Conservation (phyloP, 2,329 filamentous ascomycete species). For the Fusarium sp. region DNA sequence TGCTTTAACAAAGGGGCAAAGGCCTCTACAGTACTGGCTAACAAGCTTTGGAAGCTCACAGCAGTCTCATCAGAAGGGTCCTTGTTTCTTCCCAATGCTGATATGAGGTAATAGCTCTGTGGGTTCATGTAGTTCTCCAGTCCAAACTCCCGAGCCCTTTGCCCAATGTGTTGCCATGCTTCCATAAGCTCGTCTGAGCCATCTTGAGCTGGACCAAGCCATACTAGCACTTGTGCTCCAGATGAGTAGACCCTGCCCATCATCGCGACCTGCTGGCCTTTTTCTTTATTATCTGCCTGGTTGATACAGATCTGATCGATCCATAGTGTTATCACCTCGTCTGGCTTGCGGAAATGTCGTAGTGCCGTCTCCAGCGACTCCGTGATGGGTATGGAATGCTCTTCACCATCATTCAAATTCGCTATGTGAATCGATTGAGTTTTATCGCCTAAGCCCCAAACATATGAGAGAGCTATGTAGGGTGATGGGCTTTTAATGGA, state of each 20-base stretch:
- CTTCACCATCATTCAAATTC: fast-evolving
- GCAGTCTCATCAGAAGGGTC: background rate
- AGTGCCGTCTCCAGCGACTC: background rate
- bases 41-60: fast-evolving
- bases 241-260: background rate
- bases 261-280: background rate
- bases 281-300: background rate
- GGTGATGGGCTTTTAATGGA: fast-evolving
- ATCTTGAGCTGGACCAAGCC: background rate
- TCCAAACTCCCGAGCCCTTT: background rate
- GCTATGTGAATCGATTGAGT: background rate
- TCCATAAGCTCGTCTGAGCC: background rate
- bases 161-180: background rate
- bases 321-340: background rate
- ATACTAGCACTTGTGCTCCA: background rate
- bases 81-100: background rate
- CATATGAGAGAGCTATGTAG: background rate
- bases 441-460: background rate
- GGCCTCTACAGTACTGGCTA: fast-evolving
- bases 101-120: background rate
- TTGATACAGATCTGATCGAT: background rate
- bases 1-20: background rate
- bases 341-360: background rate
- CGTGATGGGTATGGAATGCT: background rate
- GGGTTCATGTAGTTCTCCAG: background rate